phyloP scores from a whole-genome alignment of 2,329 filamentous ascomycete species.

The Talaromyces albobiverticillius region DNA sequence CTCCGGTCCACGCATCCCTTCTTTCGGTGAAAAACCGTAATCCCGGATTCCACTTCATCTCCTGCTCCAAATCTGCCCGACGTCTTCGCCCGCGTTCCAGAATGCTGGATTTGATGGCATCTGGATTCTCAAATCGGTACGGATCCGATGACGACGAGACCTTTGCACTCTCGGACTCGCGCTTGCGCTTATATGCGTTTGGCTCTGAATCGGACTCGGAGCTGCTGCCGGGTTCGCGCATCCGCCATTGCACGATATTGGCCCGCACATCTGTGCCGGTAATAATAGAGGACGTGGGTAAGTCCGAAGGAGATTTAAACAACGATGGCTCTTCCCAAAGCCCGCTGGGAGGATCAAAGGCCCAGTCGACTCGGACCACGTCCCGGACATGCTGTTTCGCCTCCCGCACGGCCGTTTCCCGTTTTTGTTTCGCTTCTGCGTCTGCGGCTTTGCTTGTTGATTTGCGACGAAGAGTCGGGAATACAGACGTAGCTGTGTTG shows the following conservation, averaged over 20 bases:
- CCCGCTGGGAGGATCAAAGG: conserved; percentile 26
- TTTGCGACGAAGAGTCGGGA: conserved; percentile 21
- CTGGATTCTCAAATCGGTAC: conserved; percentile 40
- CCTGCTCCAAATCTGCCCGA: conserved; percentile 58
- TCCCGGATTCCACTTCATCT: conserved; percentile 76
- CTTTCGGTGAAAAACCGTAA: conserved; percentile 74
- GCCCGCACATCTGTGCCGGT: conserved; percentile 4
- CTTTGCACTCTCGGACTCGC: conserved; percentile 10
- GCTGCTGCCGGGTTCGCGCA: conserved; percentile 33
- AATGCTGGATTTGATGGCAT: conserved; percentile 38
- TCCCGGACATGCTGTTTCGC: conserved; percentile 40
- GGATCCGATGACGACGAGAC: conserved; percentile 12
- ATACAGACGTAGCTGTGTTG: conserved; percentile 15
- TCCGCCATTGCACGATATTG: conserved; percentile 34
- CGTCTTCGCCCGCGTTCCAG: conserved; percentile 55
- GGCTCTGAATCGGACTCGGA: conserved; percentile 37
- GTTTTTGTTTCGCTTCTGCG: conserved; percentile 25
- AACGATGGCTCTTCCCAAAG: conserved; percentile 21
- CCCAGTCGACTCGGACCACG: conserved; percentile 43
- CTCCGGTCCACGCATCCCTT: conserved; percentile 82
- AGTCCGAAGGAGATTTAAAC: conserved; percentile 11
- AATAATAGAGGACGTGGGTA: not conserved
- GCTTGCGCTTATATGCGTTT: conserved; percentile 20
- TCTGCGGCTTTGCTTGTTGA: conserved; percentile 18
- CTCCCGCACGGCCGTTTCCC: conserved; percentile 39